Evolutionary conservation across 331 rosid genomes (phyloP), one percentile per base, ranked within the genome.

Genomic region (Prunus yedoensis): DNA sequence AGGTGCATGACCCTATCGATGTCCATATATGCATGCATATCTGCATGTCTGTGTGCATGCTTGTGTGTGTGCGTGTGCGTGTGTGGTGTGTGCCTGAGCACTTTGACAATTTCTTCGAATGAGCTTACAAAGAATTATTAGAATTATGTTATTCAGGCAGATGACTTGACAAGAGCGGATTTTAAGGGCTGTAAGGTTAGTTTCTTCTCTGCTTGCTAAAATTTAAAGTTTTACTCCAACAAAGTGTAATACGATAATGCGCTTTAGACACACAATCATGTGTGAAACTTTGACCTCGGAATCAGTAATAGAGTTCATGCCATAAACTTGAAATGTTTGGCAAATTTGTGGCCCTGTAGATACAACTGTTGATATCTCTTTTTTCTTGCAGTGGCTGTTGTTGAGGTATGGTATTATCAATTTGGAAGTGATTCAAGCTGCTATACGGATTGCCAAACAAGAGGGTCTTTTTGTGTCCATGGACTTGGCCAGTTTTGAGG

Each of bases 401-500:
- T 53, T 95, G 90, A 90, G 99, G 82, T 90, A 88, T 75, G 87
- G 89, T 35, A 75, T 79, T 49, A 80, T 92, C 86, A 88, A 87
- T 83, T 60, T 95, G 82, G 98, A 95, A 78, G 89, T 89, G 75
- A 95, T 92, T 84, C 87, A 88, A 83, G 88, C 88, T 7, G 98
- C 99, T 75, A 86, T 92, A 75, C 74, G 18, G 71, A 78, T 92
- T 27, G 99, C 98, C 82, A 95, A 92, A 81, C 88, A 88, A 80
- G 98, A 91, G 82, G 97, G 87, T 66, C 90, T 95, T 59, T 83
- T 82, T 71, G 92, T 95, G 83, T 92, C 99, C 35, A 68, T 95
- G 89, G 99, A 95, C 79, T 81, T 95, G 86, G 99, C 99, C 84
- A 95, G 99, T 85, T 95, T 95, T 82, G 99, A 95, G 99, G 99